A percentile compares a stretch with the other conserved stretches of the same genome.
Conservation (phyloP, 768 basidiomycete species). For the Artomyces pyxidatus region DNA sequence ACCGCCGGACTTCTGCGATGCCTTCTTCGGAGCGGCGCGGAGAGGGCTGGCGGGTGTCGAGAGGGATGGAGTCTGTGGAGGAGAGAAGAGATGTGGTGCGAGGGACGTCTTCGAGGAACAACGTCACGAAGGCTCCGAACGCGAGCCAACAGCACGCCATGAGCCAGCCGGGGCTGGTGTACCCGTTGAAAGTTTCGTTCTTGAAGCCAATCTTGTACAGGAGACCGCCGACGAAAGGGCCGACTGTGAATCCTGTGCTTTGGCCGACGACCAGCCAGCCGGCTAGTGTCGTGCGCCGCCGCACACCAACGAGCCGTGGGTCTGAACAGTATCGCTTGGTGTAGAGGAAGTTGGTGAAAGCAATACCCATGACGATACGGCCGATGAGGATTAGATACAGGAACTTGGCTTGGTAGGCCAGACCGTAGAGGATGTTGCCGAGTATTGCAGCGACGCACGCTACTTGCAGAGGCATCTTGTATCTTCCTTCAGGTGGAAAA, state of each 20-base stretch:
- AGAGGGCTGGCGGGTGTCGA: background rate
- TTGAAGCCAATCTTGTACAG: slow-evolving; percentile 53
- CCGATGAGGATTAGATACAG: slow-evolving; percentile 67
- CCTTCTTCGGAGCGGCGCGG: background rate
- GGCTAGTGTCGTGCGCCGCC: slow-evolving; percentile 53
- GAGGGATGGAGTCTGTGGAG: background rate
- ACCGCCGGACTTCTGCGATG: background rate
- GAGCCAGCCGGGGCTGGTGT: slow-evolving; percentile 58
- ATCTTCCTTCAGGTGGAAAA: slow-evolving; percentile 37
- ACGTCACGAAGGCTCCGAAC: slow-evolving; percentile 36
- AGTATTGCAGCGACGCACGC: slow-evolving; percentile 44
- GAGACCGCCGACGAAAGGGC: slow-evolving; percentile 56
- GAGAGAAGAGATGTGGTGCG: background rate
- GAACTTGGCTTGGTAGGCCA: slow-evolving; percentile 50
- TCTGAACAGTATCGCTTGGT: slow-evolving; percentile 64
- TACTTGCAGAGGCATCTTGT: slow-evolving; percentile 45
- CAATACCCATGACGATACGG: slow-evolving; percentile 54
- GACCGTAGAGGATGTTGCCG: slow-evolving; percentile 52
- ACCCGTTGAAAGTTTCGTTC: slow-evolving; percentile 55
- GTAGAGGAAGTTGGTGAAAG: slow-evolving; percentile 62
- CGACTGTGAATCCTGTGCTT: slow-evolving; percentile 50
- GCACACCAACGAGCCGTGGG: slow-evolving; percentile 55
- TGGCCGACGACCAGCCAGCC: slow-evolving; percentile 59
- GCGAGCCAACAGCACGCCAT: slow-evolving; percentile 47
- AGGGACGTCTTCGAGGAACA: slow-evolving; percentile 28